These are phyloP conservation scores for Clathrospora elynae DNA, from an alignment of 2,329 filamentous ascomycete species.

Conservation along the genomic window DNA sequence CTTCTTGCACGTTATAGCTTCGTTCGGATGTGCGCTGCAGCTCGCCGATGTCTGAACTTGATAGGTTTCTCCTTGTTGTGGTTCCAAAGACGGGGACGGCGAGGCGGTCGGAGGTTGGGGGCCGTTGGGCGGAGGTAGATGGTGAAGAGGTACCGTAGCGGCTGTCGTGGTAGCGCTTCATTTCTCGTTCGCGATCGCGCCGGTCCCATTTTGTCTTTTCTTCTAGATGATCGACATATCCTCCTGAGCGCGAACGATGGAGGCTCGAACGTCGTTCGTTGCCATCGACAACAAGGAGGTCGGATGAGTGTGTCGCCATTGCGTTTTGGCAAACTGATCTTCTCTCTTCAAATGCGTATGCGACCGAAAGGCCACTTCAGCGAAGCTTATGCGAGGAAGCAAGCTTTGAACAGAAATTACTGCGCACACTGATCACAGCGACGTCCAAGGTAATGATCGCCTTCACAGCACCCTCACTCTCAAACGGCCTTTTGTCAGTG, in stretches of 20 bases:
- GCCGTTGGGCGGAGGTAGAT: conserved; percentile 6
- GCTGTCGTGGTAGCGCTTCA: conserved; percentile 30
- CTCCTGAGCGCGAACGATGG: conserved; percentile 32
- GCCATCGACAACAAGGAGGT: conserved; percentile 20
- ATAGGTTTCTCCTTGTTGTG: conserved; percentile 14
- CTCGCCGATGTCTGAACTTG: conserved; percentile 12
- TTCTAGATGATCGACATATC: conserved; percentile 31
- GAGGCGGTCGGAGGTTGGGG: conserved; percentile 24
- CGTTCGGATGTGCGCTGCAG: conserved; percentile 7
- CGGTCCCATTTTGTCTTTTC: conserved; percentile 25
- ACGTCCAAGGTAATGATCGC: neutral
- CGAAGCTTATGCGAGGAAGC: neutral
- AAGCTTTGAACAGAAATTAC: neutral
- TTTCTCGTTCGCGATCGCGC: conserved; percentile 25
- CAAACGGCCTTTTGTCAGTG: conserved; percentile 2
- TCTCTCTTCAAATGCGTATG: no score
- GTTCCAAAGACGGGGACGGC: conserved; percentile 26
- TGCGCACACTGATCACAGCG: no score
- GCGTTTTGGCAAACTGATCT: no score
- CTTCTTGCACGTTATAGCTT: conserved; percentile 25
- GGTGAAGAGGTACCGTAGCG: conserved; percentile 2
- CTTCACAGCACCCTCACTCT: conserved; percentile 4
- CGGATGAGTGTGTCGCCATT: conserved; percentile 18
- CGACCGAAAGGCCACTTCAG: no score
- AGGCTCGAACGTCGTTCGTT: conserved; percentile 5